A percentile compares a stretch with the other conserved stretches of the same genome.
Conservation (phyloP, 306 rosid species). For the Morella rubra region DNA sequence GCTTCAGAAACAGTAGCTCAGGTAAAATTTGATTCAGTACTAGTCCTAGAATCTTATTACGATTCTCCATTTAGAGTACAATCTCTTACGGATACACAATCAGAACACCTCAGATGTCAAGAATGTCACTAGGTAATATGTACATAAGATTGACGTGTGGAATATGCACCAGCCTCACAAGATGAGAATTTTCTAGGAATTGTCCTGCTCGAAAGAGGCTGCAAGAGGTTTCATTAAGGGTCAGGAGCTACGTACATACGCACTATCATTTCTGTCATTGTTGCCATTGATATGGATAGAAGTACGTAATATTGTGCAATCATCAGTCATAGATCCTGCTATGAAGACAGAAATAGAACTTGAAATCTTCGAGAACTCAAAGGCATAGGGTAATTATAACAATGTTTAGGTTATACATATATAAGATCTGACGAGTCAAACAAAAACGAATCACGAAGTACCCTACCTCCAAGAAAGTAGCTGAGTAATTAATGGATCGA, state of each 20-base stretch:
- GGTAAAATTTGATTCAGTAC: neutral
- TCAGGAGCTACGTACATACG: neutral
- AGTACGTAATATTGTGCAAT: neutral
- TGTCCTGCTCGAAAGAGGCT: neutral
- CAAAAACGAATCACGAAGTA: neutral
- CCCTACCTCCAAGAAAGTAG: neutral
- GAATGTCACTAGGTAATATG: neutral
- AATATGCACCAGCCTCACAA: neutral
- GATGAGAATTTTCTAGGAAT: neutral
- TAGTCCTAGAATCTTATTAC: neutral
- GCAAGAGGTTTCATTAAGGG: neutral
- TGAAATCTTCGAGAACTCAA: neutral
- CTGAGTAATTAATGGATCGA: constrained; percentile 20
- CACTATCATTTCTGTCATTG: neutral
- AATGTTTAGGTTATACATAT: neutral
- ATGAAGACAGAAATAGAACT: neutral
- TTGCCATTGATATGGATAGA: neutral
- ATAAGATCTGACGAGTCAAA: constrained; percentile 1
- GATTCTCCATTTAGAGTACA: neutral
- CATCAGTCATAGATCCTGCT: neutral
- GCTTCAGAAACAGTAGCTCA: neutral
- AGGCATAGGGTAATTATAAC: neutral
- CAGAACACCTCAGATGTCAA: neutral
- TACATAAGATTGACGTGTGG: neutral
- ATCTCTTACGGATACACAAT: neutral